These are phyloP conservation scores for Lichtheimia ornata DNA, from an alignment of 371 early-diverging fungal genomes.

Conservation along the genomic window DNA sequence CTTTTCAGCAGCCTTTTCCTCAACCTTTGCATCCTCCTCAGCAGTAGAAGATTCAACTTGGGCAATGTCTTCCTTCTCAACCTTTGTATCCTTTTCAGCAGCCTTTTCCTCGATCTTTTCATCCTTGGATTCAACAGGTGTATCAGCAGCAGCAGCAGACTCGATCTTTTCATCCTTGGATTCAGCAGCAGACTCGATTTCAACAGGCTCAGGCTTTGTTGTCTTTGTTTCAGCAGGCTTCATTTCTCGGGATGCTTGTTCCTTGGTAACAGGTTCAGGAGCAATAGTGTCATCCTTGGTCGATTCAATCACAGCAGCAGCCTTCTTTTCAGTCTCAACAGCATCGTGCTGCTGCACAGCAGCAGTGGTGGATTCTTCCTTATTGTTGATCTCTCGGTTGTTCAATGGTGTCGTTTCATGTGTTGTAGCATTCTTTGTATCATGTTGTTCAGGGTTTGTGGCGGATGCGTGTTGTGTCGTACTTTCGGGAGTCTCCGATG, in stretches of 20 bases:
- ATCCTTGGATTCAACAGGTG: background rate
- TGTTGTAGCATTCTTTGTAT: background rate
- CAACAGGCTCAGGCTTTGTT: background rate
- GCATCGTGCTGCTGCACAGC: background rate
- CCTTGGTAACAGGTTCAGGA: too few species aligned
- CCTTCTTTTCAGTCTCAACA: background rate
- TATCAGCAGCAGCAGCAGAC: background rate
- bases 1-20: background rate
- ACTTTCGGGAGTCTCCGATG: slow-evolving; percentile 8
- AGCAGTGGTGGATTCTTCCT: background rate
- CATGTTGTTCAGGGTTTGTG: background rate
- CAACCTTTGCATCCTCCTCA: background rate
- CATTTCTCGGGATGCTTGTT: too few species aligned
- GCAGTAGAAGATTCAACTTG: background rate
- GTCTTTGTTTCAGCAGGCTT: background rate
- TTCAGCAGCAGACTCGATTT: background rate
- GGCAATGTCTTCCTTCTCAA: background rate
- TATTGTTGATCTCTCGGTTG: background rate
- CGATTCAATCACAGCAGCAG: background rate
- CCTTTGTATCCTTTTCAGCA: background rate
- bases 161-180: background rate
- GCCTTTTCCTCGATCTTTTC: background rate
- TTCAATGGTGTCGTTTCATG: background rate
- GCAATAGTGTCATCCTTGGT: background rate
- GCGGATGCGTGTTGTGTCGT: background rate